Evolutionary conservation across 192 early-diverging fungal genomes (phyloP).

Genomic region (Paraglomus brasilianum): DNA sequence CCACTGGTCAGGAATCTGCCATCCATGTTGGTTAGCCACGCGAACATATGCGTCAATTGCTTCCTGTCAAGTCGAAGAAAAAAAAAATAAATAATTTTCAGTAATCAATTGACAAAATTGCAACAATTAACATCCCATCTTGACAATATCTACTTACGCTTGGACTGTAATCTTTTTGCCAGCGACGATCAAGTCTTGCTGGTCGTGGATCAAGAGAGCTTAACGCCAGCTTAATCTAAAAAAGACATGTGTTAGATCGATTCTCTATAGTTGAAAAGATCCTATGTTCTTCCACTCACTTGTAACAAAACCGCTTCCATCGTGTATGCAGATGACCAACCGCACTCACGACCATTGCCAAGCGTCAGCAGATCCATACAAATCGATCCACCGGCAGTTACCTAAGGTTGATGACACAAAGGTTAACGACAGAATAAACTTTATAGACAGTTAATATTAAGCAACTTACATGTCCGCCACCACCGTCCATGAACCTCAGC

Average conservation of each 20-base stretch:
- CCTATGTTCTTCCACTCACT: not conserved
- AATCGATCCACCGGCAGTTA: slow-evolving; percentile 45
- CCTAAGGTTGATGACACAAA: not conserved
- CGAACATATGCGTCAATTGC: slow-evolving; percentile 44
- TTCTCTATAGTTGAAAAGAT: not conserved
- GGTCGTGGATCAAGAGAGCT: slow-evolving; percentile 40
- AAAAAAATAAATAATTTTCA: no score
- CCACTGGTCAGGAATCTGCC: slow-evolving; percentile 37
- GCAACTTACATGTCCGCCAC: slow-evolving; percentile 41
- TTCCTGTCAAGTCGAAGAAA: slow-evolving; percentile 21
- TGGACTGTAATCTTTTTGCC: slow-evolving; percentile 38
- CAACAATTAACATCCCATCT: no score
- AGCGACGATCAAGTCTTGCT: slow-evolving; percentile 40
- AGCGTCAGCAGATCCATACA: slow-evolving; percentile 44
- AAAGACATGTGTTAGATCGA: not conserved
- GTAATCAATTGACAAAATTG: no score
- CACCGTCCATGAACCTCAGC: slow-evolving; percentile 42
- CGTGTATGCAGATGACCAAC: slow-evolving; percentile 36
- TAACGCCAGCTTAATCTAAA: slow-evolving; percentile 38
- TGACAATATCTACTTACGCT: not conserved
- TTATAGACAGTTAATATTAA: not conserved
- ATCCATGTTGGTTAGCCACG: slow-evolving; percentile 42
- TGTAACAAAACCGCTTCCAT: slow-evolving; percentile 42
- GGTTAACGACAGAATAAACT: not conserved
- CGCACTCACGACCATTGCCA: slow-evolving; percentile 27